These are phyloP conservation scores for Galerina sulciceps DNA, from an alignment of 768 basidiomycete species.

Conservation along the genomic window DNA sequence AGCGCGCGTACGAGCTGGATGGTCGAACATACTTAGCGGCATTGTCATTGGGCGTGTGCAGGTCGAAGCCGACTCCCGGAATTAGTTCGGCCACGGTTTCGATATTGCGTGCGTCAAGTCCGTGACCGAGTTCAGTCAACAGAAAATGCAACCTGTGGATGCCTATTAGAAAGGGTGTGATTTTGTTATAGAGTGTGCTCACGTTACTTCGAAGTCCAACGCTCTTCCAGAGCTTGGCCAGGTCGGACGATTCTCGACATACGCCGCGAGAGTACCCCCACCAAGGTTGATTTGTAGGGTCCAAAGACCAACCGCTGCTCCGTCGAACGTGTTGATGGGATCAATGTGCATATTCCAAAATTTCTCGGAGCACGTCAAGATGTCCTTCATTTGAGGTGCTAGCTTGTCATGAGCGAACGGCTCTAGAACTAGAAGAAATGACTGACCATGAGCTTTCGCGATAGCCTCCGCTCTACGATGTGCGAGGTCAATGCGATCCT, in stretches of 20 bases:
- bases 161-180: background rate
- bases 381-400: constrained; percentile 6
- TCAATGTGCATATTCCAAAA: constrained; percentile 16
- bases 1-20: background rate
- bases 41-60: constrained; percentile 9
- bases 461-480: constrained; percentile 12
- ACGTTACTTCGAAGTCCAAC: constrained; percentile 9
- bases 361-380: constrained; percentile 5
- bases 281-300: constrained; percentile 12
- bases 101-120: constrained; percentile 9
- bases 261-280: constrained; percentile 10
- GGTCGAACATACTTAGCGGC: constrained; percentile 10
- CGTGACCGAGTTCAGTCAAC: constrained; percentile 13
- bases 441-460: constrained; percentile 4
- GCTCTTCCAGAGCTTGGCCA: constrained; percentile 3
- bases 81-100: constrained; percentile 8
- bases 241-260: constrained; percentile 6
- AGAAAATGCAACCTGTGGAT: constrained; percentile 1
- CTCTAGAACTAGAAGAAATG: background rate
- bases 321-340: constrained; percentile 10
- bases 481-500: constrained; percentile 5
- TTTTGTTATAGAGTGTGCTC: background rate
- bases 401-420: background rate
- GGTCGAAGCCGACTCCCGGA: constrained; percentile 6
- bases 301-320: constrained; percentile 8